phyloP scores from a whole-genome alignment of 2,329 filamentous ascomycete species.

The Grosmannia clavigera region DNA sequence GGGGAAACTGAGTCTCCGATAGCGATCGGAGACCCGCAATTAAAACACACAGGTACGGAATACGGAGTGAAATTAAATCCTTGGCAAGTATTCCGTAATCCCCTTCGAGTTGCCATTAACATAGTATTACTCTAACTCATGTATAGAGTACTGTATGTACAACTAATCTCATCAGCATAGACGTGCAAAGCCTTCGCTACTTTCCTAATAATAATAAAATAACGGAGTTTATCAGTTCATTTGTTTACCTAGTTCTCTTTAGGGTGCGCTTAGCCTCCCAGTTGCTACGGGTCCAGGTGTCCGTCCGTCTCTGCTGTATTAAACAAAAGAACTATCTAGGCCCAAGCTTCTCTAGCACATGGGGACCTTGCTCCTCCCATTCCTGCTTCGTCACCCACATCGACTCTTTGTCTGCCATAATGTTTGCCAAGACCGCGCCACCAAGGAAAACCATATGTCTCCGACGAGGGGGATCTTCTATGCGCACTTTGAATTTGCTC shows the following conservation, averaged over 20 bases:
- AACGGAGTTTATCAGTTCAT: too few relatives aligned
- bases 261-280: too few relatives aligned
- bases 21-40: neutral
- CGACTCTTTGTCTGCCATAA: slow-evolving; percentile 96
- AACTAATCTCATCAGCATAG: too few relatives aligned
- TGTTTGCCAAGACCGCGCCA: slow-evolving; percentile 90
- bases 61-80: too few relatives aligned
- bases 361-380: slow-evolving; percentile 85
- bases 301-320: neutral
- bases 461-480: slow-evolving; percentile 91
- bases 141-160: too few relatives aligned
- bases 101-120: too few relatives aligned
- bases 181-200: too few relatives aligned
- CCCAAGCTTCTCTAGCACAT: slow-evolving; percentile 82
- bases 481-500: slow-evolving; percentile 98
- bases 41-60: neutral
- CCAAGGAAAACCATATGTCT: slow-evolving; percentile 98
- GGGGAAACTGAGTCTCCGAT: neutral
- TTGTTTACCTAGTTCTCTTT: too few relatives aligned
- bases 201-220: too few relatives aligned
- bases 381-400: slow-evolving; percentile 99
- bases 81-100: too few relatives aligned
- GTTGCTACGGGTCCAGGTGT: neutral
- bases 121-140: too few relatives aligned
- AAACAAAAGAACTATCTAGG: slow-evolving; percentile 37